Evolutionary conservation across 225 moss, liverwort and hornwort genomes (phyloP), one percentile per base, ranked within the genome.

Genomic region (Pseudoscleropodium purum): DNA sequence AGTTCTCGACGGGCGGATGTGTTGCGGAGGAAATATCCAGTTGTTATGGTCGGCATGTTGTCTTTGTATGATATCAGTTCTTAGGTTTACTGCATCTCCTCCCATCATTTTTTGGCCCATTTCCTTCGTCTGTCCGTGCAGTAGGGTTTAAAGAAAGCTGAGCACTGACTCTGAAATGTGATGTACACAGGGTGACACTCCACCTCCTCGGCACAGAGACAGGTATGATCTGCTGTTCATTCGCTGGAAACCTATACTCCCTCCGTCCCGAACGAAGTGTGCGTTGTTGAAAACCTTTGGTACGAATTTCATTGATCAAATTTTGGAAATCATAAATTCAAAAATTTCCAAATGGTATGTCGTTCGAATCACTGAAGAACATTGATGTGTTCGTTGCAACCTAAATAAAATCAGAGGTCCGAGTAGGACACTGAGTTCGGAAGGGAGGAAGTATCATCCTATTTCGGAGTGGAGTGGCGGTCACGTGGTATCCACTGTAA

Each of bases 131-230:
- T 56, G 1, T 52, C 19, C 19, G 21, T 86, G 79, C 41, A 29
- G 15, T 83, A 34, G 51, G 52, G 74, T 74, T 83, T 64, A 29
- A 33, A 34, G 12, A 84, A 37, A 75, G 41, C 80, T 84, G 78
- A n/a, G 12, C 36, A 9, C 61, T 67, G 57, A 89, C 79, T 52
- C 80, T 90, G 74, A 34, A 47, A 23, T 85, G 36, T 92, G 81
- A 59, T 89, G 39, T 26, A 30, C 56, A 60, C 88, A 94, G 94
- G 93, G 94, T 47, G 94, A 94, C 77, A 94, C 94, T 54, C 94
- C 94, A 68, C 92, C 94, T 57, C 92, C 91, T 64, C 93, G 93
- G 15, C 94, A 92, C 39, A 92, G 91, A 81, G 94, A 93, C 77
- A 92, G 94, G 94, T 94, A 83, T 65, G 66, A 15, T 25, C 31